Evolutionary conservation across 1,284 basidiomycete species (phyloP), one percentile per base, ranked within the genome.

Genomic region (Tylopilus sp.): DNA sequence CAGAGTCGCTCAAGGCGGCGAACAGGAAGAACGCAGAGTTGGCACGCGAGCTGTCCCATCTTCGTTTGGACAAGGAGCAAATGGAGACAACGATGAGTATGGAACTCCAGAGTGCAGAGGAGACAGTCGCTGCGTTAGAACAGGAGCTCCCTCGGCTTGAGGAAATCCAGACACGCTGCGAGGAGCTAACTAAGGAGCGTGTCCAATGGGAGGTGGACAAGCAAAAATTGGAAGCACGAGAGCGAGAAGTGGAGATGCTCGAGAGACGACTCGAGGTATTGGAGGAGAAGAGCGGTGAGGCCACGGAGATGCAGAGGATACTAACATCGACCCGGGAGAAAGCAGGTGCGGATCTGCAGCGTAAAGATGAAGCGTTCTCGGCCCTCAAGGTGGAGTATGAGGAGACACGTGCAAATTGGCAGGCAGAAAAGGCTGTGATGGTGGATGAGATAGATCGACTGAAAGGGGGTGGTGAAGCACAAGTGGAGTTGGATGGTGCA

Each of bases 71-170:
- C 62, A 86, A 82, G 67, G 74, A 81, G 46, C 75, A 84, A 53
- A 67, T 83, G 9, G 80, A 85, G 61, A 81, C 80, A 4, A 73
- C 74, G 49, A 73, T 85, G 68, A 71, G 74, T 3, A 70, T 83
- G 67, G 84, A 89, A 51, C 65, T 87, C 31, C 81, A 85, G 60
- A 74, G 67, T 44, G 78, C 84, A 0, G 77, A 84, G 61, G 84
- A 86, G 41, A 81, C 75, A 16, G 78, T 84, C 36, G 64, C 68
- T 21, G 74, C 79, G 5, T 59, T 88, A 43, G 80, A 86, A 60
- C 71, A 74, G 59, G 84, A 90, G 57, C 62, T 84, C 26, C 74
- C 76, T 15, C 73, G 75, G 49, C 72, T 87, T 46, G 74, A 82
- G 55, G 75, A 71, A 6, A 59, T 78, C 31, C 76, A 81, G 44